phyloP scores from a whole-genome alignment of 2,329 filamentous ascomycete species.

The Colletotrichum plurivorum region DNA sequence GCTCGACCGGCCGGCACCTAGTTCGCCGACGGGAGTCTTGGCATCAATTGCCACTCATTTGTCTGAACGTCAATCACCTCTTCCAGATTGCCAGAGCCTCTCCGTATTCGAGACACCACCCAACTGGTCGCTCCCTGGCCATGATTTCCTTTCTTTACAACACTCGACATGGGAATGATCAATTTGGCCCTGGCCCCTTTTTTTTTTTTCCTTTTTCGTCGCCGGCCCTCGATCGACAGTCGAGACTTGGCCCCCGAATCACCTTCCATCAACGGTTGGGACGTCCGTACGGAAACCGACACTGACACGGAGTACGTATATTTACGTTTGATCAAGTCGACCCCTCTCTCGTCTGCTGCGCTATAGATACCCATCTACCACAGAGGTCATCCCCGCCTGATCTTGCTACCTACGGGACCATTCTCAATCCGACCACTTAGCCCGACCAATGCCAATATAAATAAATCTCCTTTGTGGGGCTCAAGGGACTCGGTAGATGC shows the following conservation, averaged over 20 bases:
- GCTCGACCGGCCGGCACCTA: conserved; percentile 12
- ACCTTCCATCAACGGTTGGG: background rate
- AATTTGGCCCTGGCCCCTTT: background rate
- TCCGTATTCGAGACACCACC: background rate
- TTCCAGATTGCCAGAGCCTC: background rate
- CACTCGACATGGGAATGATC: conserved; percentile 2
- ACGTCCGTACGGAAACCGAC: too few relatives aligned
- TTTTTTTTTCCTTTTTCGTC: conserved; percentile 3
- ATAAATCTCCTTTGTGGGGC: conserved; percentile 36
- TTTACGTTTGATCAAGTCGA: background rate
- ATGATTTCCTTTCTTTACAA: background rate
- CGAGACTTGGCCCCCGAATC: background rate
- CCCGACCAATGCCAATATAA: conserved; percentile 34
- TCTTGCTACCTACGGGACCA: conserved; percentile 18
- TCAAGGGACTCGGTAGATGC: conserved; percentile 32
- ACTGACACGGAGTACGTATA: conserved; percentile 13
- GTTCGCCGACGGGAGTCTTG: conserved; percentile 10
- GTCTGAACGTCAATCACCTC: background rate
- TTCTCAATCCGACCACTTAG: conserved; percentile 12
- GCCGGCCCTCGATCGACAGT: background rate
- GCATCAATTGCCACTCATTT: conserved; percentile 3
- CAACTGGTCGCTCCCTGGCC: conserved; percentile 7
- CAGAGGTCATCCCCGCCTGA: conserved; percentile 23
- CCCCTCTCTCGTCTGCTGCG: background rate
- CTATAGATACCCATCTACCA: conserved; percentile 15